Percentiles rank a stretch among this genome's conserved stretches.
Conservation (phyloP, 164 flowering plant species). For the Brasenia schreberi region DNA sequence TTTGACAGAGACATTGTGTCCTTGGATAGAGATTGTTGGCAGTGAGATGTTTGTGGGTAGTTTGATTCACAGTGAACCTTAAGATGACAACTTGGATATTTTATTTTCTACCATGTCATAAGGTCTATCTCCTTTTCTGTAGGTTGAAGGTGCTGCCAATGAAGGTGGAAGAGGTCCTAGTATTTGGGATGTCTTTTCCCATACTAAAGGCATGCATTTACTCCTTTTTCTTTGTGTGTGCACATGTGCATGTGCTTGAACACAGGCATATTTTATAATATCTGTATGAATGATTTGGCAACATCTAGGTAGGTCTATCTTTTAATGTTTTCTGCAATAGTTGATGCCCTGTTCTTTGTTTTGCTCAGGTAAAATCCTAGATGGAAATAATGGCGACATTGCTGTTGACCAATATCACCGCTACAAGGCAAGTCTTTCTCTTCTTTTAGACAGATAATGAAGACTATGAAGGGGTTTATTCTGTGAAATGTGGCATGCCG, state of each 20-base stretch:
- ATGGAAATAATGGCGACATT: slow-evolving; percentile 76
- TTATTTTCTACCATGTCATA: not conserved
- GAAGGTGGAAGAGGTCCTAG: slow-evolving; percentile 72
- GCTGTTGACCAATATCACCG: slow-evolving; percentile 85
- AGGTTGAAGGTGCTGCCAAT: slow-evolving; percentile 81
- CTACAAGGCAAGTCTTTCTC: slow-evolving; percentile 39
- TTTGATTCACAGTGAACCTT: no score
- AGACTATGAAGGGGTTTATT: no score
- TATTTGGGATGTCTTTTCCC: slow-evolving; percentile 82
- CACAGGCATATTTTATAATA: no score
- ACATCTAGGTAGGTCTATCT: no score
- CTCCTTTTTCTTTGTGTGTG: not conserved
- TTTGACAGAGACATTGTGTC: not conserved
- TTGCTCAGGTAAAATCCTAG: slow-evolving; percentile 45
- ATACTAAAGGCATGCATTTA: slow-evolving; percentile 14
- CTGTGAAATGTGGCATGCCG: no score
- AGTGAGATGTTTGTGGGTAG: no score
- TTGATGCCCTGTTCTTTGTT: not conserved
- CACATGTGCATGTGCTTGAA: not conserved
- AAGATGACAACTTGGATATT: not conserved
- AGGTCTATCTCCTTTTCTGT: not conserved
- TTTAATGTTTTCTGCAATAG: no score
- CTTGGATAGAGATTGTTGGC: not conserved
- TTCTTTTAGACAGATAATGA: not conserved
- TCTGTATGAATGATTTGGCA: no score